Evolutionary conservation across 1,139 yeast species (phyloP).

Genomic region (Kodamaea plutei): DNA sequence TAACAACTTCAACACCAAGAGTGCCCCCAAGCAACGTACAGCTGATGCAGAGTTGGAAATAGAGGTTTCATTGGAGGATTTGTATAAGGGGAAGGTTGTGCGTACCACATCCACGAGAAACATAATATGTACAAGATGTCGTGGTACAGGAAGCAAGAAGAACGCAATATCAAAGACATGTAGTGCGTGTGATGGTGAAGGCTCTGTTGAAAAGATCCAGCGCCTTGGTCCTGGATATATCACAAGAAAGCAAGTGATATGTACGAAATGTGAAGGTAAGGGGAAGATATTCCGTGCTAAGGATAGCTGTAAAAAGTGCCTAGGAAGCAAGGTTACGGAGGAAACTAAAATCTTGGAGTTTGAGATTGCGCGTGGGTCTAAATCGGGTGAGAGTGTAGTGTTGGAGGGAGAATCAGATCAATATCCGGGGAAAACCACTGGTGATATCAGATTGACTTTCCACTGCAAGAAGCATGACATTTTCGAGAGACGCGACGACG

Average conservation of each 20-base stretch:
- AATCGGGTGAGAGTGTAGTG: constrained; percentile 56
- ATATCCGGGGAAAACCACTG: constrained; percentile 68
- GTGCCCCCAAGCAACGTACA: constrained; percentile 30
- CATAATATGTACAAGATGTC: constrained; percentile 65
- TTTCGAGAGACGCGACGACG: constrained; percentile 60
- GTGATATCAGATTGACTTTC: constrained; percentile 69
- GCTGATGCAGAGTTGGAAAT: constrained; percentile 66
- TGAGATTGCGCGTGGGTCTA: constrained; percentile 69
- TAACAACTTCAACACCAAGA: neutral
- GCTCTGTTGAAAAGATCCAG: constrained; percentile 54
- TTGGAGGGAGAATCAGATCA: constrained; percentile 76
- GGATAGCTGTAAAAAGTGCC: constrained; percentile 76
- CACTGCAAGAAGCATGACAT: constrained; percentile 41
- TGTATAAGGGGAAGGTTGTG: constrained; percentile 76
- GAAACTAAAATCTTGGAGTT: constrained; percentile 78
- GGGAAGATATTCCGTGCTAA: constrained; percentile 62
- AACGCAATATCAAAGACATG: constrained; percentile 59
- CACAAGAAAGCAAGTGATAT: constrained; percentile 57
- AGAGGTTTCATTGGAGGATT: constrained; percentile 66
- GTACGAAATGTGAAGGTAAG: constrained; percentile 68
- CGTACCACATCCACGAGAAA: constrained; percentile 73
- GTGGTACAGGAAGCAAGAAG: constrained; percentile 69
- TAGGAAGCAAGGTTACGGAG: constrained; percentile 58
- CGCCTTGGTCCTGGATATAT: constrained; percentile 77
- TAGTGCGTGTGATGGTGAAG: constrained; percentile 69